Percentiles rank a stretch among this genome's conserved stretches.
These are phyloP conservation scores for Globisporangium echinulatum DNA, from an alignment of 352 stramenopile genomes.

Conservation along the genomic window DNA sequence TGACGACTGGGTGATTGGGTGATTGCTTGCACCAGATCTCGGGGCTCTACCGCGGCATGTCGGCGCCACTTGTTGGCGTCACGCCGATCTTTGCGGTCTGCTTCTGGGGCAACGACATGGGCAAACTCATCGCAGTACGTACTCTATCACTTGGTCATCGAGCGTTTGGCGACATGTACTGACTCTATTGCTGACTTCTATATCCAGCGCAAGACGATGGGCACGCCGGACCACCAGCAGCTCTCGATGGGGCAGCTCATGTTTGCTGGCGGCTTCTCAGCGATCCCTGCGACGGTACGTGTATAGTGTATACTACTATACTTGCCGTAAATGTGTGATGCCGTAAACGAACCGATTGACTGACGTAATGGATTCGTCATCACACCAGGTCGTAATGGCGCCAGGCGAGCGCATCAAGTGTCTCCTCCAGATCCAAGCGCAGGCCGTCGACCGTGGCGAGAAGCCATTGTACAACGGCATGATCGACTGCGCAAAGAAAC, in stretches of 20 bases:
- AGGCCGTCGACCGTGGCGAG: slow-evolving; percentile 70
- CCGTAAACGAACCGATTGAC: no score
- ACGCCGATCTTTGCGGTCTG: slow-evolving; percentile 95
- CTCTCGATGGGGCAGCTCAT: slow-evolving; percentile 83
- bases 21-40: slow-evolving; percentile 27
- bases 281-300: slow-evolving; percentile 66
- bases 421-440: slow-evolving; percentile 90
- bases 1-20: neutral
- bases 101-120: slow-evolving; percentile 98
- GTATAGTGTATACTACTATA: no score
- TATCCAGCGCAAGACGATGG: slow-evolving; percentile 46
- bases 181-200: neutral
- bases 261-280: slow-evolving; percentile 88
- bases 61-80: slow-evolving; percentile 91
- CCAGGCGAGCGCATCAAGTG: slow-evolving; percentile 97
- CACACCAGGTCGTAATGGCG: slow-evolving; percentile 82
- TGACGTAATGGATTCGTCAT: no score
- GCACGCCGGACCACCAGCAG: slow-evolving; percentile 49
- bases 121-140: slow-evolving; percentile 87
- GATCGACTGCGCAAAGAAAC: slow-evolving; percentile 91
- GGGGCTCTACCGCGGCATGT: slow-evolving; percentile 94
- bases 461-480: slow-evolving; percentile 92
- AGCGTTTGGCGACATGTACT: neutral
- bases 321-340: no score
- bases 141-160: no score